phyloP scores from a whole-genome alignment of 208 protist species.

The Wallacemonas sp. region DNA sequence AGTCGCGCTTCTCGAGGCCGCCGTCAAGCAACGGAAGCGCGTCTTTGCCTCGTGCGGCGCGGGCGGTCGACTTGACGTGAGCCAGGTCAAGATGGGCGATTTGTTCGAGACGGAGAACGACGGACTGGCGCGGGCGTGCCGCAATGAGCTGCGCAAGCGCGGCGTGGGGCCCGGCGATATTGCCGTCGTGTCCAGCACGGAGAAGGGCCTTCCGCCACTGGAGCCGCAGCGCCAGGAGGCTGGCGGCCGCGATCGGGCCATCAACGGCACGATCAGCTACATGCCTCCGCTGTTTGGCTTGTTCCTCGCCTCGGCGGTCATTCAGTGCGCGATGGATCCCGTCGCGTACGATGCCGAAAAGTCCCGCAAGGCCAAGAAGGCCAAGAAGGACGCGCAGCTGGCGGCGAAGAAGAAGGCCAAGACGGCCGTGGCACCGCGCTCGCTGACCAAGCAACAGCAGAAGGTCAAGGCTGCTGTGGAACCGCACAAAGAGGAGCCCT shows the following conservation, averaged over 20 bases:
- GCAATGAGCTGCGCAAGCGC: conserved; percentile 61
- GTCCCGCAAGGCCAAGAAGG: conserved; percentile 33
- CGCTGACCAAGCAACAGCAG: conserved; percentile 3
- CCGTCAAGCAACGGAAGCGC: conserved; percentile 51
- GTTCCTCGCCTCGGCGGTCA: conserved; percentile 69
- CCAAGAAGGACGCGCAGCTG: conserved; percentile 34
- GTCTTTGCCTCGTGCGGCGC: conserved; percentile 85
- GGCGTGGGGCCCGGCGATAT: conserved; percentile 58
- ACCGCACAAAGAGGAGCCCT: background rate
- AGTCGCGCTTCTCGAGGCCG: conserved; percentile 68
- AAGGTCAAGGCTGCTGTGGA: background rate
- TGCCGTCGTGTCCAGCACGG: conserved; percentile 68
- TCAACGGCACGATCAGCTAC: conserved; percentile 92
- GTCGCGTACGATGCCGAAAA: conserved; percentile 47
- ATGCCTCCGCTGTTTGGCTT: conserved; percentile 90
- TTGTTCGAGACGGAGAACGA: conserved; percentile 85
- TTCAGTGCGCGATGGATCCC: conserved; percentile 67
- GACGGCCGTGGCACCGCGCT: background rate
- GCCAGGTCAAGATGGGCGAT: conserved; percentile 57
- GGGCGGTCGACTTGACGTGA: conserved; percentile 80
- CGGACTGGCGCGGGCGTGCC: conserved; percentile 65
- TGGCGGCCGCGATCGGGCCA: conserved; percentile 70
- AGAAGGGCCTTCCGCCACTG: conserved; percentile 58
- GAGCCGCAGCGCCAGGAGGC: conserved; percentile 79
- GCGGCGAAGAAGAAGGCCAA: conserved; percentile 31